Conservation (phyloP, 176 grass and related monocot species). For the Puya raimondii region DNA sequence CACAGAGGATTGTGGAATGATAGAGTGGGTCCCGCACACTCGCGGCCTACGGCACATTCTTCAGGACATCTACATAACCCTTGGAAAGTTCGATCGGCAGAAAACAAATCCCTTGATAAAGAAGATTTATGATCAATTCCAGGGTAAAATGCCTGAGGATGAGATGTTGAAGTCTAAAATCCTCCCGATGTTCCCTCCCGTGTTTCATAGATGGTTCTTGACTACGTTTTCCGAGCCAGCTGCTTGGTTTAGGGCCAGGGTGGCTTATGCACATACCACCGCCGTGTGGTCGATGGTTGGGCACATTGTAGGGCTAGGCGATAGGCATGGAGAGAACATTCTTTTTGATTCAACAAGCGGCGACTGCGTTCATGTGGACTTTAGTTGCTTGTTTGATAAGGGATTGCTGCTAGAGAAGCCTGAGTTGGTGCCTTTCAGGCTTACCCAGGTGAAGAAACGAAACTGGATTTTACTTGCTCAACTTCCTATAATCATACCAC, state of each 20-base stretch:
- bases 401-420: slow-evolving; percentile 81
- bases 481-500: not conserved
- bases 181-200: slow-evolving; percentile 82
- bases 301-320: slow-evolving; percentile 92
- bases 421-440: slow-evolving; percentile 89
- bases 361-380: slow-evolving; percentile 94
- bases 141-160: slow-evolving; percentile 67
- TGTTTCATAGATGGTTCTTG: slow-evolving; percentile 97
- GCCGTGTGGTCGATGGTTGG: slow-evolving; percentile 99
- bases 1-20: slow-evolving; percentile 91
- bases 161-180: slow-evolving; percentile 76
- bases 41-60: slow-evolving; percentile 79
- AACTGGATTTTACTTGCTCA: not conserved
- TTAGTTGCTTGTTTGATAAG: slow-evolving; percentile 88
- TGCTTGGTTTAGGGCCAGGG: slow-evolving; percentile 84
- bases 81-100: slow-evolving; percentile 65
- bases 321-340: slow-evolving; percentile 93
- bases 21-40: slow-evolving; percentile 94
- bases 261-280: slow-evolving; percentile 75
- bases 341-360: slow-evolving; percentile 75
- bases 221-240: slow-evolving; percentile 95
- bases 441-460: slow-evolving; percentile 57
- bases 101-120: slow-evolving; percentile 80
- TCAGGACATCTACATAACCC: slow-evolving; percentile 87
- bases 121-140: slow-evolving; percentile 58